Evolutionary conservation across 352 stramenopile species (phyloP).

Genomic region (Globisporangium sylvaticum): DNA sequence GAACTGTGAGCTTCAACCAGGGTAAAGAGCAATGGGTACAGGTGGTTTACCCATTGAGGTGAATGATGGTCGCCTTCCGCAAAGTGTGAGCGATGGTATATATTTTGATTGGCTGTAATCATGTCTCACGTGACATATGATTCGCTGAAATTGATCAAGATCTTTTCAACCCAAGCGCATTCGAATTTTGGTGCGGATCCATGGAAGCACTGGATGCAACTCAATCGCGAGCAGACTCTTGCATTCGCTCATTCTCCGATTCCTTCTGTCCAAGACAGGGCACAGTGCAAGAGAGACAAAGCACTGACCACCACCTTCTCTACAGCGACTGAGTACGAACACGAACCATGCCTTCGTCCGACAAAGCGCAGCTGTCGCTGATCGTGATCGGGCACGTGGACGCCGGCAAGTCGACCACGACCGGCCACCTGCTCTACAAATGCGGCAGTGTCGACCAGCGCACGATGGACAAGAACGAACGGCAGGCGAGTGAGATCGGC

Average conservation of each 20-base stretch:
- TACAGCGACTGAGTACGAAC: neutral
- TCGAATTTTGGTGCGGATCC: neutral
- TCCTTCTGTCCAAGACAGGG: neutral
- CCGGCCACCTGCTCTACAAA: constrained; percentile 99
- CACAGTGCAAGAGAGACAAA: neutral
- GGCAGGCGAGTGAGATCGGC: constrained; percentile 95
- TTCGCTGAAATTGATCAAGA: neutral
- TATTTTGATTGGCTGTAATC: neutral
- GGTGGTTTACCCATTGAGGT: neutral
- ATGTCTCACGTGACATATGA: neutral
- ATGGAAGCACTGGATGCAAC: neutral
- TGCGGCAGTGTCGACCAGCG: constrained; percentile 98
- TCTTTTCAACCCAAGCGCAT: constrained; percentile 4
- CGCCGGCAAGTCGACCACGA: constrained; percentile 98
- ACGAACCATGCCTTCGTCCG: constrained; percentile 17
- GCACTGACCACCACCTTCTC: neutral
- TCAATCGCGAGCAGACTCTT: neutral
- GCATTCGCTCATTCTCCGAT: neutral
- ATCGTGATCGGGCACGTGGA: constrained; percentile 96
- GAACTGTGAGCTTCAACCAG: neutral
- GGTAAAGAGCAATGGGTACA: neutral
- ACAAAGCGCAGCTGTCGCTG: constrained; percentile 89
- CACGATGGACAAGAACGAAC: constrained; percentile 99
- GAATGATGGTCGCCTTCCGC: neutral
- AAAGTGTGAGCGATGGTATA: neutral